Percentiles rank a stretch among this genome's conserved stretches.
Conservation (phyloP, 2,329 filamentous ascomycete genomes). For the Aspergillus fischeri region DNA sequence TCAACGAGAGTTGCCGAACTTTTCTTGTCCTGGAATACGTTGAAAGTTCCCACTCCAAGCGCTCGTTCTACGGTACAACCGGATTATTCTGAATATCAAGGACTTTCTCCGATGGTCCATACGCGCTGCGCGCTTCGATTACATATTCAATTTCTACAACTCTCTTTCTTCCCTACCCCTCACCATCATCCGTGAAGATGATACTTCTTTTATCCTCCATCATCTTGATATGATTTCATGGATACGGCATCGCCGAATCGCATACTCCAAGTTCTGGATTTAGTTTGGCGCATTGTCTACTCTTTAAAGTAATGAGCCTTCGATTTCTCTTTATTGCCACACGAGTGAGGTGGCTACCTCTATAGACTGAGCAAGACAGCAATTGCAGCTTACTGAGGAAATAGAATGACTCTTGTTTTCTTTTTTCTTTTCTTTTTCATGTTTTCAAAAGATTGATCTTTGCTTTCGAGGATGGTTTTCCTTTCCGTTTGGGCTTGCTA, state of each 20-base stretch:
- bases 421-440: neutral
- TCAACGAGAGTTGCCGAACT: neutral
- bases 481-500: neutral
- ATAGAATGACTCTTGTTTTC: slow-evolving; percentile 13
- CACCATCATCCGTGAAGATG: slow-evolving; percentile 2
- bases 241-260: neutral
- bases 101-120: too few relatives aligned
- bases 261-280: slow-evolving; percentile 2
- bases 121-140: neutral
- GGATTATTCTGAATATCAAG: neutral
- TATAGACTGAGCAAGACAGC: slow-evolving; percentile 20
- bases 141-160: neutral
- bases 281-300: neutral
- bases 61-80: neutral
- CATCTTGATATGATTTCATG: neutral
- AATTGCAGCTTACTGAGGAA: slow-evolving; percentile 13
- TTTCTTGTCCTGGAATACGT: neutral
- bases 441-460: slow-evolving; percentile 4
- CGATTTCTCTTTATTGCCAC: slow-evolving; percentile 4
- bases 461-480: slow-evolving; percentile 4
- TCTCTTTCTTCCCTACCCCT: neutral
- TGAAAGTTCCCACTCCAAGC: neutral
- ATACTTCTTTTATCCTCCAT: slow-evolving; percentile 7
- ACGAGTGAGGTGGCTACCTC: slow-evolving; percentile 11
- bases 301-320: neutral